Percentiles rank a stretch among this genome's conserved stretches.
phyloP scores from a whole-genome alignment of 768 basidiomycete species.

The Coprinopsis sp. region DNA sequence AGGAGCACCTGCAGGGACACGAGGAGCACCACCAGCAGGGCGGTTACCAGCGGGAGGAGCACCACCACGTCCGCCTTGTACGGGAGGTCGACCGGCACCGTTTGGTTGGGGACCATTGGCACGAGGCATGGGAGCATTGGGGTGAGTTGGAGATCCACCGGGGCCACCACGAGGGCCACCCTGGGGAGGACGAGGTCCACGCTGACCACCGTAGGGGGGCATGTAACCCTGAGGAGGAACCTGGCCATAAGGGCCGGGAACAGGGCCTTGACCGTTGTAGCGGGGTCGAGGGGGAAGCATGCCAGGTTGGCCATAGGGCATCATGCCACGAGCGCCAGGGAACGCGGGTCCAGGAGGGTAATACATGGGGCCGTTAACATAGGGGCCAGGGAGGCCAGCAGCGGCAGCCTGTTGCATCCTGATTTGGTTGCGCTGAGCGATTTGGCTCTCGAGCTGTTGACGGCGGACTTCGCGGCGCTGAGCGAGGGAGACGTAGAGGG shows the following conservation, averaged over 20 bases:
- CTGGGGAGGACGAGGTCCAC: conserved; percentile 58
- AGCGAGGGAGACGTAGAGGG: conserved; percentile 96
- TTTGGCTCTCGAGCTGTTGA: conserved; percentile 98
- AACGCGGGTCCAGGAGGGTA: conserved; percentile 79
- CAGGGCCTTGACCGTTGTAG: conserved; percentile 69
- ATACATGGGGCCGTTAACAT: conserved; percentile 84
- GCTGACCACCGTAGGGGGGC: conserved; percentile 59
- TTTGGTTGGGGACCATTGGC: conserved; percentile 39
- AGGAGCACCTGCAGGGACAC: conserved; percentile 44
- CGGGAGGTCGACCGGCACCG: conserved; percentile 47
- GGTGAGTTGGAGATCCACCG: conserved; percentile 63
- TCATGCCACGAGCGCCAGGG: conserved; percentile 74
- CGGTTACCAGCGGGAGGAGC: conserved; percentile 28
- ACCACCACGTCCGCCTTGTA: conserved; percentile 32
- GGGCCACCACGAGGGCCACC: conserved; percentile 53
- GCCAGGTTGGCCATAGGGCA: conserved; percentile 78
- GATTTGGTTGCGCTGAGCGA: conserved; percentile 96
- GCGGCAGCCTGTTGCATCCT: conserved; percentile 94
- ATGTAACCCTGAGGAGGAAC: conserved; percentile 76
- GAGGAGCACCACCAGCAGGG: conserved; percentile 24
- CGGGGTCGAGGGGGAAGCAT: conserved; percentile 88
- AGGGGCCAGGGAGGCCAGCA: conserved; percentile 75
- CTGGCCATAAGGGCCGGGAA: conserved; percentile 70
- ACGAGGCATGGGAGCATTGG: conserved; percentile 61
- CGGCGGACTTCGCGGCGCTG: conserved; percentile 97